Base-by-base conservation (phyloP, 1,284 basidiomycete genomes). In the Phaffia rhodozyma region DNA sequence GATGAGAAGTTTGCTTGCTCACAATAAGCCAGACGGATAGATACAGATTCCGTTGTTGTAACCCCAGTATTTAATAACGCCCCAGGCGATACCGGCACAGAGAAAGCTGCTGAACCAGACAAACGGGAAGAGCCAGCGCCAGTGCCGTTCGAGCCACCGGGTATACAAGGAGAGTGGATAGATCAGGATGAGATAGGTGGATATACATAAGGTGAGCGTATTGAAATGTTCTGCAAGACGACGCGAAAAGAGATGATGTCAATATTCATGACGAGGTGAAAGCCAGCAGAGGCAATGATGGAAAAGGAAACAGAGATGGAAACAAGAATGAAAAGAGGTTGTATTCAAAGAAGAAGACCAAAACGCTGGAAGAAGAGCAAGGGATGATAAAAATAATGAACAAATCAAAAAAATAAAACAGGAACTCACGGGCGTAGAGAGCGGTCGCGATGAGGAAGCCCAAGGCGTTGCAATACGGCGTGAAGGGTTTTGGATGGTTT, bases 121-220 rank as follows among this genome's bases (percentile, higher is more conserved):
- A 9, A 73, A 23, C 2, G 70, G 66, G 69, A 74, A 75, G 1
- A 72, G 65, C 59, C 67, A 71, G 58, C 67, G 68, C 75, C 75
- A 77, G 23, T 70, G 67, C 54, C 70, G 70, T 60, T 77, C 75
- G 32, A 77, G 63, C 51, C 69, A 66, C 3, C 72, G 62, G 0
- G 76, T 77, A n/a, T 72, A 29, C 23, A 49, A 29, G 61, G 73
- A 71, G 21, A 77, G 67, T 1, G 76, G 76, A 58, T 75, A 70
- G 38, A 75, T 73, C 47, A 77, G 70, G 64, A 77, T 76, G 69
- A 77, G 71, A 63, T 73, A 77, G 0, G 76, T 77, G 9, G 72
- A 71, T 27, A 74, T 65, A 7, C 75, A 75, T 2, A 77, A 68
- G 5, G 68, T 57, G 13, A 77, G 66, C 7, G 75, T 77, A 74